Evolutionary conservation across 306 rosid genomes (phyloP).

Genomic region (Vicia sativa): DNA sequence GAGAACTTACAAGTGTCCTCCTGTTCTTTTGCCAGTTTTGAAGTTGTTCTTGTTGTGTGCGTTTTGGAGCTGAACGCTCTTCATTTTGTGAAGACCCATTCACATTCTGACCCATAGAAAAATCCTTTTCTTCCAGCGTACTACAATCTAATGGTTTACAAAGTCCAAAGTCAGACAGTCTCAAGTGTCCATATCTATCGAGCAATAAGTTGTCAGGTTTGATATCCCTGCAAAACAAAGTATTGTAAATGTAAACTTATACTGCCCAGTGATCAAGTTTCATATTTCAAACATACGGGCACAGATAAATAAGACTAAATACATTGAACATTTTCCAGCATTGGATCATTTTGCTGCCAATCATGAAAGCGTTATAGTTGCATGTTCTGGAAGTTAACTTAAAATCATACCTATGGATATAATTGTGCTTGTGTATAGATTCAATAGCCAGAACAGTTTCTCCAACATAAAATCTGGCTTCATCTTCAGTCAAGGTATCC

Average conservation of each 20-base stretch:
- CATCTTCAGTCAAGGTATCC: slow-evolving; percentile 91
- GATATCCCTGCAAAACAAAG: slow-evolving; percentile 76
- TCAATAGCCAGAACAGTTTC: slow-evolving; percentile 91
- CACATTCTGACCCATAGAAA: slow-evolving; percentile 56
- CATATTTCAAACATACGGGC: slow-evolving; percentile 15
- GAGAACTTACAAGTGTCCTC: slow-evolving; percentile 83
- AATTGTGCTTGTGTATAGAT: slow-evolving; percentile 94
- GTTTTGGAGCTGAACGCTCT: slow-evolving; percentile 67
- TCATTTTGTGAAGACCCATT: slow-evolving; percentile 70
- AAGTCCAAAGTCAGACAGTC: slow-evolving; percentile 95
- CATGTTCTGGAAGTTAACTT: slow-evolving; percentile 27
- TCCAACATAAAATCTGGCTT: slow-evolving; percentile 92
- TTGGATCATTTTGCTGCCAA: slow-evolving; percentile 34
- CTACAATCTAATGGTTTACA: slow-evolving; percentile 98
- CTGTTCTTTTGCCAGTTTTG: slow-evolving; percentile 97
- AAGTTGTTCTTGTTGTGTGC: slow-evolving; percentile 91
- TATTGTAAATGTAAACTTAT: slow-evolving; percentile 29
- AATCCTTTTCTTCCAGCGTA: slow-evolving; percentile 74
- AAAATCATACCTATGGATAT: slow-evolving; percentile 74
- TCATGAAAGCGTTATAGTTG: slow-evolving; percentile 26
- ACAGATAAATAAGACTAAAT: slow-evolving; percentile 4
- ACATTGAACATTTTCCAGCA: slow-evolving; percentile 35
- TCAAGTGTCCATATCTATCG: slow-evolving; percentile 91
- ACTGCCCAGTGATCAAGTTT: slow-evolving; percentile 8
- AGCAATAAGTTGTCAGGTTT: slow-evolving; percentile 97